Evolutionary conservation across 495 filamentous ascomycete genomes (phyloP).

Genomic region (Penicillium tannophilum): DNA sequence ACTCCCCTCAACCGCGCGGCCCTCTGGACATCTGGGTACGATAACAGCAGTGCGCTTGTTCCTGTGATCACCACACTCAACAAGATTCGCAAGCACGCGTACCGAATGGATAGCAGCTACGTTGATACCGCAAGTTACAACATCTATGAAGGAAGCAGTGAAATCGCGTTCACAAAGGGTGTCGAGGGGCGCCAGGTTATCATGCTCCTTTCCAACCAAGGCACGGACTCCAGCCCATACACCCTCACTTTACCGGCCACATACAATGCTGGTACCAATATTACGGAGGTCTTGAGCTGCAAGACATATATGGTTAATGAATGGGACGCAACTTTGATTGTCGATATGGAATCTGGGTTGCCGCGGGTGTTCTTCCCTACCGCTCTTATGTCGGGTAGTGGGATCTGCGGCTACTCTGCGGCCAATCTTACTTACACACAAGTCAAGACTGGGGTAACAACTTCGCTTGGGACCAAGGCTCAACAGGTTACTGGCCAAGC

Average conservation of each 20-base stretch:
- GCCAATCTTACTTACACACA: constrained; percentile 18
- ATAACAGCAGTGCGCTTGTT: constrained; percentile 62
- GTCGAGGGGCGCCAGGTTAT: constrained; percentile 54
- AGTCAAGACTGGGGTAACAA: not conserved
- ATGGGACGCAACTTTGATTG: constrained; percentile 41
- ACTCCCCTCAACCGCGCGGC: constrained; percentile 74
- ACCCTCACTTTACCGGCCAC: constrained; percentile 44
- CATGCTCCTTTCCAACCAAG: constrained; percentile 61
- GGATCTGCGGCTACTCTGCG: constrained; percentile 36
- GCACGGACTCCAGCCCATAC: constrained; percentile 42
- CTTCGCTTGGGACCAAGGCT: not conserved
- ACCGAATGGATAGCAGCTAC: constrained; percentile 49
- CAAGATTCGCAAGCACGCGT: constrained; percentile 58
- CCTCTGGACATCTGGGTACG: constrained; percentile 68
- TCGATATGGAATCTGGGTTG: constrained; percentile 51
- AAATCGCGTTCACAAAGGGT: constrained; percentile 67
- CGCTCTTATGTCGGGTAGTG: constrained; percentile 35
- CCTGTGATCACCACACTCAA: constrained; percentile 59
- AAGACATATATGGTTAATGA: constrained; percentile 41
- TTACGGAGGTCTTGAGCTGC: constrained; percentile 57
- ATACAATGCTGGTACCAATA: constrained; percentile 33
- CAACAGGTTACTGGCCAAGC: not conserved
- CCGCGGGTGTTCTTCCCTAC: constrained; percentile 50
- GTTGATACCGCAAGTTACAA: constrained; percentile 41
- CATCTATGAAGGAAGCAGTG: constrained; percentile 56